Evolutionary conservation across 148 eudicot species (phyloP), one percentile per base, ranked within the genome.

Genomic region (Arbutus unedo): DNA sequence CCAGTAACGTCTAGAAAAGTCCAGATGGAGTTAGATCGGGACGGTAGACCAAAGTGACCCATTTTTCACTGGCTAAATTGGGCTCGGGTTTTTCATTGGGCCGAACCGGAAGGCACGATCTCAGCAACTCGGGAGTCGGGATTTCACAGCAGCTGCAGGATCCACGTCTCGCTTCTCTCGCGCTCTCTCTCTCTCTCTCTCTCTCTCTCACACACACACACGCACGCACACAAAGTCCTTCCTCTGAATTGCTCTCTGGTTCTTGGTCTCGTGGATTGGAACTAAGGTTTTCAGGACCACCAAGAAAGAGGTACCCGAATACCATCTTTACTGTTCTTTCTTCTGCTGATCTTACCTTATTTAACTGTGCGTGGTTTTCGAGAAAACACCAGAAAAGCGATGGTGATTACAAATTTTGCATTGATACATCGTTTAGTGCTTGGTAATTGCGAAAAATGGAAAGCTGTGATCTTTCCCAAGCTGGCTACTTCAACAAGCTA

Each of bases 1-100:
- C 81, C 55, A 64, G 81, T 23, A 79, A 64, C 47, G 18, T 79
- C 81, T 25, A 64, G 81, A 79, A 78, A 78, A 10, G 18, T 79
- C 81, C 55, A 79, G 75, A 15, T 18, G 50, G 49, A 6, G 16
- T 16, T 44, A 50, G 23, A 44, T 19, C 67, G 31, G 67, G 25
- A 60, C 3, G n/a, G n/a, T n/a, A 23, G 67, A 8, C n/a, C 50
- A 21, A 16, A 21, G 31, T n/a, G 11, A 21, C 67, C 31, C 25
- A 31, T 31, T 31, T 31, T 31, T 31, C 1, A 31, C 38, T 0
- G 38, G 38, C 38, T 31, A 31, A 31, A 31, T 31, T 31, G 38
- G 31, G 31, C 23, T 21, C 9, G 0, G 11, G 31, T 7, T 21
- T 62, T 62, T 21, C 38, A 62, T 62, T 62, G 68, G 68, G 68